Conservation (phyloP, 2,329 filamentous ascomycete genomes). For the Pochonia chlamydosporia region DNA sequence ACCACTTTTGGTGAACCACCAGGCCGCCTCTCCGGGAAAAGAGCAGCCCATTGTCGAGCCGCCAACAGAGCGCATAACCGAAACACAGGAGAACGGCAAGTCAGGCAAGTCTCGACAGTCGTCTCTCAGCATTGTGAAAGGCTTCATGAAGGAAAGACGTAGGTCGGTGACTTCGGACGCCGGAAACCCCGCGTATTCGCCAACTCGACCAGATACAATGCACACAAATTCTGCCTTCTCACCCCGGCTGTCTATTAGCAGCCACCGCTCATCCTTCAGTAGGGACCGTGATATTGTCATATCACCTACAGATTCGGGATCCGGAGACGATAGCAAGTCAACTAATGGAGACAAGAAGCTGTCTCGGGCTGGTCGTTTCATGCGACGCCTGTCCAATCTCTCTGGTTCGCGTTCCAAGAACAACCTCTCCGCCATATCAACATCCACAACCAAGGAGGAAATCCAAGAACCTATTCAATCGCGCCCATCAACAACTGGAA, state of each 20-base stretch:
- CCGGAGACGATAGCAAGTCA: conserved; percentile 41
- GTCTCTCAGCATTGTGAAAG: conserved; percentile 53
- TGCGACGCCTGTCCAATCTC: conserved; percentile 52
- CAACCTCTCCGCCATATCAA: conserved; percentile 37
- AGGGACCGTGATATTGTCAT: conserved; percentile 31
- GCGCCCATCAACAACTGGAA: conserved; percentile 23
- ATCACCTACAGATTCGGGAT: conserved; percentile 41
- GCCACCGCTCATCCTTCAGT: conserved; percentile 46
- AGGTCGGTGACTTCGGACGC: conserved; percentile 40
- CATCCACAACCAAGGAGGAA: conserved; percentile 46
- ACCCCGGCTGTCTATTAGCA: conserved; percentile 62
- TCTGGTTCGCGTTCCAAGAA: conserved; percentile 41
- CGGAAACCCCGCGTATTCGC: conserved; percentile 32
- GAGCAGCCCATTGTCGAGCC: conserved; percentile 25
- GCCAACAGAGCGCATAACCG: conserved; percentile 30
- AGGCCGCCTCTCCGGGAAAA: conserved; percentile 24
- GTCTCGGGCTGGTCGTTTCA: conserved; percentile 50
- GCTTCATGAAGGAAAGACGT: conserved; percentile 55
- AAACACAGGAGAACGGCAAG: conserved; percentile 28
- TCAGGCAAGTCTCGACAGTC: conserved; percentile 44
- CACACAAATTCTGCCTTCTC: conserved; percentile 39
- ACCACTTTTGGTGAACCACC: conserved; percentile 52
- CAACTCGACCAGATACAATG: conserved; percentile 41
- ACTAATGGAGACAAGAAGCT: conserved; percentile 37
- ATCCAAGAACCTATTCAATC: conserved; percentile 14